phyloP scores from a whole-genome alignment of 768 basidiomycete genomes.

The Neoboletus subvelutipes region DNA sequence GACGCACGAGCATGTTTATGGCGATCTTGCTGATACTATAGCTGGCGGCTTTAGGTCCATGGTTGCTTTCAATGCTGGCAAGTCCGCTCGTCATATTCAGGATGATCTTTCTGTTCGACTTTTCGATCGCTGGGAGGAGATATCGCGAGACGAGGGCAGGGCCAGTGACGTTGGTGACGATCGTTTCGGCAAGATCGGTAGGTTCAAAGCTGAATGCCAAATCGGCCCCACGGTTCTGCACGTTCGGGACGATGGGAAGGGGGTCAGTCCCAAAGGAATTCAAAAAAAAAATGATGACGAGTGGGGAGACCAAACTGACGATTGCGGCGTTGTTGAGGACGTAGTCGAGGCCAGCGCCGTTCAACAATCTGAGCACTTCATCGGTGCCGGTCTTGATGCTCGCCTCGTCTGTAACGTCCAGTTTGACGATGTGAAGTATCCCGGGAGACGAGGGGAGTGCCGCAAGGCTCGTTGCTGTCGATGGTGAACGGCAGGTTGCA shows the following conservation, averaged over 20 bases:
- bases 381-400: slow-evolving; percentile 27
- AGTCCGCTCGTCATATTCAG: slow-evolving; percentile 36
- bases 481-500: slow-evolving; percentile 24
- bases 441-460: slow-evolving; percentile 15
- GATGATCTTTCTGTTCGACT: slow-evolving; percentile 33
- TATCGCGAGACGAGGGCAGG: slow-evolving; percentile 31
- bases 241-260: not conserved
- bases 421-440: slow-evolving; percentile 31
- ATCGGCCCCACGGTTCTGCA: slow-evolving; percentile 25
- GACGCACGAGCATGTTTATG: slow-evolving; percentile 14
- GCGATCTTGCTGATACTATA: slow-evolving; percentile 16
- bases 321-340: slow-evolving; percentile 38
- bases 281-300: not conserved
- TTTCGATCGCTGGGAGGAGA: slow-evolving; percentile 37
- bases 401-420: slow-evolving; percentile 31
- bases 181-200: slow-evolving; percentile 12
- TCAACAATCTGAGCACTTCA: not conserved
- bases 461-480: slow-evolving; percentile 16
- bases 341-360: not conserved
- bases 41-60: not conserved
- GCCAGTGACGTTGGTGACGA: slow-evolving; percentile 35
- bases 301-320: slow-evolving; percentile 23
- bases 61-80: slow-evolving; percentile 28
- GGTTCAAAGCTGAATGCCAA: slow-evolving; percentile 25
- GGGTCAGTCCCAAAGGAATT: not conserved